Percentiles rank a stretch among this genome's conserved stretches.
Conservation (phyloP, 2,329 filamentous ascomycete species). For the Myriosclerotinia duriaeana region DNA sequence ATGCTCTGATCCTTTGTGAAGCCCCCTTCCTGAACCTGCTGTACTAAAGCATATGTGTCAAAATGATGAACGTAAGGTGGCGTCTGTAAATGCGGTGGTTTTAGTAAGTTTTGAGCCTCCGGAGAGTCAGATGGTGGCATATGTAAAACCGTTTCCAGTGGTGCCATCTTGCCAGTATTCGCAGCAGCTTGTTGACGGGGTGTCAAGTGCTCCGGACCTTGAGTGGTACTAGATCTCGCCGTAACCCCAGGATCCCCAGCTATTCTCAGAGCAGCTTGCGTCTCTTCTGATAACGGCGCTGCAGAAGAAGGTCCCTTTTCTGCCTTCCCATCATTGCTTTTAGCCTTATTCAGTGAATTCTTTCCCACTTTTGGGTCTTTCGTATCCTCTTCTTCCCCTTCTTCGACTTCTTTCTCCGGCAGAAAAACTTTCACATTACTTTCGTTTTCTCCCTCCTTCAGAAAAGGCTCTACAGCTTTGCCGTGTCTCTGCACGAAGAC, state of each 20-base stretch:
- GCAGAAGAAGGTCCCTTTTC: constrained; percentile 26
- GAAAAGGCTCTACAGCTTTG: constrained; percentile 58
- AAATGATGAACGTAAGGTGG: constrained; percentile 93
- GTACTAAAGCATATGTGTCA: constrained; percentile 87
- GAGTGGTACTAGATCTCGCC: background rate
- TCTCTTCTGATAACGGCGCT: constrained; percentile 36
- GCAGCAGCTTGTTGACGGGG: constrained; percentile 39
- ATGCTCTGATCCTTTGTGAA: constrained; percentile 75
- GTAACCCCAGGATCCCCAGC: constrained; percentile 31
- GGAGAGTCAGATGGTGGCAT: constrained; percentile 47
- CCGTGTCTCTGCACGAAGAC: constrained; percentile 57
- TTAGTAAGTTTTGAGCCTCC: constrained; percentile 44
- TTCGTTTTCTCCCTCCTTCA: constrained; percentile 38
- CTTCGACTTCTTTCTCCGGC: constrained; percentile 24
- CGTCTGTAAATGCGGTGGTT: constrained; percentile 67
- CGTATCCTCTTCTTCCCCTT: constrained; percentile 23
- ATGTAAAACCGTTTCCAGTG: constrained; percentile 53
- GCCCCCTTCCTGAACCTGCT: constrained; percentile 68
- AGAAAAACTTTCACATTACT: constrained; percentile 30
- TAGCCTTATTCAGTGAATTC: constrained; percentile 12
- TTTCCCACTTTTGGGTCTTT: constrained; percentile 12
- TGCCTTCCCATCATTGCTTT: constrained; percentile 18
- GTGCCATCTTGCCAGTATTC: constrained; percentile 42
- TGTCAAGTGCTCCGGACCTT: constrained; percentile 22
- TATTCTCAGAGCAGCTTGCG: constrained; percentile 31